phyloP scores from a whole-genome alignment of 345 rosid species.

The Arabidopsis thaliana region DNA sequence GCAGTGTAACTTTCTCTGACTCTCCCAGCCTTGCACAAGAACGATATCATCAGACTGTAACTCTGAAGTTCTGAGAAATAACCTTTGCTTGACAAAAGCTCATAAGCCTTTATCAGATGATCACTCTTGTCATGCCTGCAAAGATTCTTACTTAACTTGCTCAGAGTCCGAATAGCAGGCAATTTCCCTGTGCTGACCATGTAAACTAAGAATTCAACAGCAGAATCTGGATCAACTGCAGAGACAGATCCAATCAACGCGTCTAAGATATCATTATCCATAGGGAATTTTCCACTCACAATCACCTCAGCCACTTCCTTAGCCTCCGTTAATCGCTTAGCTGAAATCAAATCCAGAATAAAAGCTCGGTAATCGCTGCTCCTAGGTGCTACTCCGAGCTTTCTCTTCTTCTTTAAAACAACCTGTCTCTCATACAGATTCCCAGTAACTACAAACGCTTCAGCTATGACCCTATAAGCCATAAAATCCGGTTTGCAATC shows the following conservation, averaged over 20 bases:
- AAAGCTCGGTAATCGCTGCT: constrained; percentile 68
- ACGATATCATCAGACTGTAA: constrained; percentile 62
- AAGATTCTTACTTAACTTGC: constrained; percentile 72
- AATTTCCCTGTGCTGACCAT: constrained; percentile 59
- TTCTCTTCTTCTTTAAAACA: constrained; percentile 85
- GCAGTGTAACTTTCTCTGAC: constrained; percentile 78
- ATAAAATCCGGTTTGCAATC: constrained; percentile 90
- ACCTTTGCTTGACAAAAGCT: constrained; percentile 54
- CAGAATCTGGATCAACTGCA: constrained; percentile 61
- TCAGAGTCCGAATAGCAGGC: constrained; percentile 66
- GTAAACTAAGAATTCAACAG: constrained; percentile 56
- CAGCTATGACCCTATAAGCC: constrained; percentile 83
- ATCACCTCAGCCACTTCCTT: constrained; percentile 72
- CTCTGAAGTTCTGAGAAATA: constrained; percentile 65
- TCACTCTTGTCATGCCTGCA: constrained; percentile 62
- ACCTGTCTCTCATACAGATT: constrained; percentile 61
- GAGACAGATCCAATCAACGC: constrained; percentile 78
- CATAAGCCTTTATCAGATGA: constrained; percentile 58
- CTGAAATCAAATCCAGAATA: constrained; percentile 62
- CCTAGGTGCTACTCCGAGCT: constrained; percentile 93
- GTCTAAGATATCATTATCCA: constrained; percentile 73
- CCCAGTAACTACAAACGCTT: constrained; percentile 60
- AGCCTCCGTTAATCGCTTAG: constrained; percentile 65
- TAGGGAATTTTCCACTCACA: constrained; percentile 70
- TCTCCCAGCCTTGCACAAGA: constrained; percentile 72